Evolutionary conservation across 352 stramenopile species (phyloP).

Genomic region (Saprolegnia parasitica): DNA sequence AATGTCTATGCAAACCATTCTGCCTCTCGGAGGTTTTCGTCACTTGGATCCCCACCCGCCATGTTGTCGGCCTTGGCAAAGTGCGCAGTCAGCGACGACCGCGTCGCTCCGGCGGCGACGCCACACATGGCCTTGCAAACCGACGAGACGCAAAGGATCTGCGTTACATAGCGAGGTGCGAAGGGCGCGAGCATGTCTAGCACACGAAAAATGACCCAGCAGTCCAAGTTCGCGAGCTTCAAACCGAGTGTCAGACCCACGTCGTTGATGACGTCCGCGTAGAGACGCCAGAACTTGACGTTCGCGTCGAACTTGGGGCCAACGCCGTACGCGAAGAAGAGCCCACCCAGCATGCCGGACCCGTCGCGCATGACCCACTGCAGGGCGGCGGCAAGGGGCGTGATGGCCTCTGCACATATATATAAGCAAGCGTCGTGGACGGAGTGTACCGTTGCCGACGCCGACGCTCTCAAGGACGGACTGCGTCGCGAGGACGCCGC

Average conservation of each 20-base stretch:
- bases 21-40: background rate
- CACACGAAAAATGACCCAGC: background rate
- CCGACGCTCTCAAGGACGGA: constrained; percentile 91
- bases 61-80: constrained; percentile 85
- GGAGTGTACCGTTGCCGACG: constrained; percentile 70
- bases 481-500: constrained; percentile 89
- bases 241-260: constrained; percentile 83
- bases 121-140: constrained; percentile 94
- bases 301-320: constrained; percentile 90
- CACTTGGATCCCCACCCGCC: constrained; percentile 31
- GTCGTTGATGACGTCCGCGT: constrained; percentile 96
- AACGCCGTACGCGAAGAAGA: constrained; percentile 92
- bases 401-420: constrained; percentile 47
- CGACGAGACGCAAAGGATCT: constrained; percentile 79
- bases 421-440: background rate
- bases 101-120: constrained; percentile 90
- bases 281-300: constrained; percentile 95
- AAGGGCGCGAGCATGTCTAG: constrained; percentile 69
- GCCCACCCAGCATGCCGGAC: constrained; percentile 84
- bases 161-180: constrained; percentile 58
- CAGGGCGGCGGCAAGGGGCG: constrained; percentile 61
- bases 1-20: constrained; percentile 65
- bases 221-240: background rate
- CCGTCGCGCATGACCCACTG: constrained; percentile 75
- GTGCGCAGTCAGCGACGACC: constrained; percentile 88